phyloP scores from a whole-genome alignment of 331 rosid genomes.

The Prunus yedoensis region DNA sequence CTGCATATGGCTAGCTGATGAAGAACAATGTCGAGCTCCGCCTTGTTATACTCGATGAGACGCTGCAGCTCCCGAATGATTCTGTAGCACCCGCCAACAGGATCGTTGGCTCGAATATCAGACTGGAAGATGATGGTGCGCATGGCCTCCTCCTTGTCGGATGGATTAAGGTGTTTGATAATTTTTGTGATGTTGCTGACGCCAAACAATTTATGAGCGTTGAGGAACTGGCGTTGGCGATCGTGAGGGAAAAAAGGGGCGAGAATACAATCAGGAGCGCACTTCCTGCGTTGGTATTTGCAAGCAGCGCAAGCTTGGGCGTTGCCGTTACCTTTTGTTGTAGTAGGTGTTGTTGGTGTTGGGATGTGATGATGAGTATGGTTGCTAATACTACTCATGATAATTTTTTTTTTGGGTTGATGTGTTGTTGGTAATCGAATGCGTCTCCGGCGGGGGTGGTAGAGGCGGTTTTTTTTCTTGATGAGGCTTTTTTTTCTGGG shows the following conservation, averaged over 20 bases:
- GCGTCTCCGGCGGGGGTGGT: slow-evolving; percentile 88
- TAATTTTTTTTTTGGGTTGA: background rate
- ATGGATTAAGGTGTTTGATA: slow-evolving; percentile 35
- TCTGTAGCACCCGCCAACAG: slow-evolving; percentile 78
- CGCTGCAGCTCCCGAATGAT: slow-evolving; percentile 48
- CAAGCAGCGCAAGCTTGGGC: slow-evolving; percentile 92
- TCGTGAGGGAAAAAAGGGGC: slow-evolving; percentile 85
- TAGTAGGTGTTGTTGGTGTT: background rate
- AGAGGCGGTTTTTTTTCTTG: slow-evolving; percentile 7
- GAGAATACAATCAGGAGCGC: slow-evolving; percentile 72
- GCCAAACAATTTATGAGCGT: slow-evolving; percentile 76
- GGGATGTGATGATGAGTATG: slow-evolving; percentile 3
- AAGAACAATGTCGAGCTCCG: slow-evolving; percentile 56
- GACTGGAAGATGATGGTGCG: slow-evolving; percentile 65
- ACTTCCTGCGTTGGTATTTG: slow-evolving; percentile 76
- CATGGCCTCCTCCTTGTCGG: slow-evolving; percentile 58
- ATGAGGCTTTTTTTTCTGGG: slow-evolving; percentile 42
- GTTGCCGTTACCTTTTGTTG: slow-evolving; percentile 39
- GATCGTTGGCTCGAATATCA: slow-evolving; percentile 69
- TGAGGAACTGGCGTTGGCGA: slow-evolving; percentile 54
- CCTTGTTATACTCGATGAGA: slow-evolving; percentile 44
- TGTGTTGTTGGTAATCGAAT: slow-evolving; percentile 32
- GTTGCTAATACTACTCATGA: slow-evolving; percentile 9
- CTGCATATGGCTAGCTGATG: slow-evolving; percentile 63
- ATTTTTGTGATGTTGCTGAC: slow-evolving; percentile 63